phyloP scores from a whole-genome alignment of 805 yeast species.

The Lipomyces mesembrius region DNA sequence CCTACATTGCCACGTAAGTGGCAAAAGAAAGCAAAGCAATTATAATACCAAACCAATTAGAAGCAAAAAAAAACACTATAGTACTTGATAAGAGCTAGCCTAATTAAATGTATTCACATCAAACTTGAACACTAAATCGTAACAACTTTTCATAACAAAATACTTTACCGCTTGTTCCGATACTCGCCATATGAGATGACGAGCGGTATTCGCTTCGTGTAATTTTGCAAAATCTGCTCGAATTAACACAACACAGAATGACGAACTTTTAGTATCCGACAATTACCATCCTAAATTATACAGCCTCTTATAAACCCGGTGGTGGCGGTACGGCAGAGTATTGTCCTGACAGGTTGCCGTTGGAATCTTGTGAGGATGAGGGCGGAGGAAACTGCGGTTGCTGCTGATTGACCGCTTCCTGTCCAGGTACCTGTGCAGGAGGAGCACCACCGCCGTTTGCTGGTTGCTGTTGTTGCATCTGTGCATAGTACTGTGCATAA shows the following conservation, averaged over 20 bases:
- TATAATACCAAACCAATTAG: constrained; percentile 1
- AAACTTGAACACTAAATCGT: neutral
- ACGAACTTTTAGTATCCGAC: neutral
- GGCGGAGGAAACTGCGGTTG: constrained; percentile 6
- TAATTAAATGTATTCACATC: neutral
- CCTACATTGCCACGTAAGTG: neutral
- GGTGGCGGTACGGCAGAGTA: constrained; percentile 9
- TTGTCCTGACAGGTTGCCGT: neutral
- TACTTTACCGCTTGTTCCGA: constrained; percentile 1
- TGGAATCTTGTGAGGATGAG: neutral
- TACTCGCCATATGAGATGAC: neutral
- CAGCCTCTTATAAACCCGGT: constrained; percentile 11
- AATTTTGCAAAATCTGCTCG: constrained; percentile 1
- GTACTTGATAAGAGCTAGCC: constrained; percentile 1
- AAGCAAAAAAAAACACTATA: neutral
- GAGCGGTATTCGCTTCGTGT: neutral
- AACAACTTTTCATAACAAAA: neutral
- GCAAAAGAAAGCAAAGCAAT: neutral
- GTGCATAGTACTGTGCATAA: constrained; percentile 37
- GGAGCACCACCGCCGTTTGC: neutral
- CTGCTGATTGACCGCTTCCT: neutral
- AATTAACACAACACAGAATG: constrained; percentile 2
- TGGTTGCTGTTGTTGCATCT: constrained; percentile 22
- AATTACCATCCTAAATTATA: neutral
- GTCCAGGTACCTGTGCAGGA: neutral